Evolutionary conservation across 1,284 basidiomycete genomes (phyloP), one percentile per base, ranked within the genome.

Genomic region (Irpex sp.): DNA sequence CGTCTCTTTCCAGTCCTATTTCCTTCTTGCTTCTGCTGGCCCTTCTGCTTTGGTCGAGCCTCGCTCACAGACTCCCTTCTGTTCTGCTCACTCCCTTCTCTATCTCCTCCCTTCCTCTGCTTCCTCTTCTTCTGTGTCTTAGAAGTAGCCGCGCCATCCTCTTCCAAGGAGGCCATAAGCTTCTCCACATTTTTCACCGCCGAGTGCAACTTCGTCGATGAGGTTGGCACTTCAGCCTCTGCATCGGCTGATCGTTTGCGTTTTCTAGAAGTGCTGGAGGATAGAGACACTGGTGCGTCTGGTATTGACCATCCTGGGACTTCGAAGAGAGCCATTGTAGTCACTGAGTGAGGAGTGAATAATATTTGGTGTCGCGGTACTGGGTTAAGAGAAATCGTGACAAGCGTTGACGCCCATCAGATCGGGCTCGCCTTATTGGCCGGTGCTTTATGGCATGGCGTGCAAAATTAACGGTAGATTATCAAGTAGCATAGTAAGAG

Each of bases 111-210:
- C 56, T 56, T 66, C 65, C 21, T 57, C 4, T 51, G 65, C 66
- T 64, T 69, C 67, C 58, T 61, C 55, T 50, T 50, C 67, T 68
- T 50, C 63, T 68, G 56, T 59, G 39, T 5, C 50, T 31, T 60
- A 47, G 31, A 9, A 43, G 39, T 53, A 36, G 43, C n/a, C 62
- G 31, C 67, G 67, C 51, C 66, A 69, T 53, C 70, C 73, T 61
- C 33, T 35, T 78, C 80, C 56, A 94, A 77, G 68, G 82, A 85
- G 63, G 81, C 80, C 76, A 95, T 83, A 55, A 96, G 79, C 73
- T 88, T 94, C 70, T 94, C 90, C 55, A 95, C 74, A 72, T 94
- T 94, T 70, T 84, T 77, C 67, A 86, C 81, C 9, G 86, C 83
- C 13, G 77, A 69, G 61, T 78, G 77, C 37, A 83, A 70, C 53